Evolutionary conservation across 805 yeast genomes (phyloP).

Genomic region (Candida boidinii): DNA sequence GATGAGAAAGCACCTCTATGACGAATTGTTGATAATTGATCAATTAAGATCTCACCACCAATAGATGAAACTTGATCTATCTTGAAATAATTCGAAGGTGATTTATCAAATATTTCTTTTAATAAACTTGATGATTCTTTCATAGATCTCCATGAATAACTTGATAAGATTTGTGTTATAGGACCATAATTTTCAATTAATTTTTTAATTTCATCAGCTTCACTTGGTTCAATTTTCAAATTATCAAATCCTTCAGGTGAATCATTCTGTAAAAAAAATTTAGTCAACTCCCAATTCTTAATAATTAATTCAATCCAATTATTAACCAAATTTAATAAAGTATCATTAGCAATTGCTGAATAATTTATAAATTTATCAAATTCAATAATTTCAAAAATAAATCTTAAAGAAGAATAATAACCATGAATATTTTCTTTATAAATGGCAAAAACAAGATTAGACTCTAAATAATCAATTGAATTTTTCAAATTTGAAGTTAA

Average conservation of each 20-base stretch:
- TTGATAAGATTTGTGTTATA: slow-evolving; percentile 39
- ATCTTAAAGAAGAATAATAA: slow-evolving; percentile 47
- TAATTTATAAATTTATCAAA: slow-evolving; percentile 3
- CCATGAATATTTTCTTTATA: slow-evolving; percentile 58
- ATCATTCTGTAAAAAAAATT: slow-evolving; percentile 51
- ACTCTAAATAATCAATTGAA: slow-evolving; percentile 25
- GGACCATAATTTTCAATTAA: slow-evolving; percentile 25
- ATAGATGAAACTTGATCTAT: slow-evolving; percentile 21
- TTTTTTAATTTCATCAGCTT: slow-evolving; percentile 23
- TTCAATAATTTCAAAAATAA: slow-evolving; percentile 21
- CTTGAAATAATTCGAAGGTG: slow-evolving; percentile 17
- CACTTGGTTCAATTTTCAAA: slow-evolving; percentile 29
- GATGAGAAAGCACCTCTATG: slow-evolving; percentile 93
- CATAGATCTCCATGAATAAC: slow-evolving; percentile 76
- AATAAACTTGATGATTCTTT: slow-evolving; percentile 64
- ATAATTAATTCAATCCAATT: slow-evolving; percentile 6
- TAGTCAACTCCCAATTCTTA: slow-evolving; percentile 34
- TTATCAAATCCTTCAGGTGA: slow-evolving; percentile 65
- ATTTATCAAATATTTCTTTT: slow-evolving; percentile 30
- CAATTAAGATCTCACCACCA: slow-evolving; percentile 57
- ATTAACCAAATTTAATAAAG: slow-evolving; percentile 1
- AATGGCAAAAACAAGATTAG: slow-evolving; percentile 34
- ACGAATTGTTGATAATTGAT: slow-evolving; percentile 63
- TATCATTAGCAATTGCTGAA: neutral
- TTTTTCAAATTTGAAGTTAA: slow-evolving; percentile 27